Percentiles rank a stretch among this genome's conserved stretches.
These are phyloP conservation scores for Zygoascus biomembranicola DNA, from an alignment of 805 yeast species.

Conservation along the genomic window DNA sequence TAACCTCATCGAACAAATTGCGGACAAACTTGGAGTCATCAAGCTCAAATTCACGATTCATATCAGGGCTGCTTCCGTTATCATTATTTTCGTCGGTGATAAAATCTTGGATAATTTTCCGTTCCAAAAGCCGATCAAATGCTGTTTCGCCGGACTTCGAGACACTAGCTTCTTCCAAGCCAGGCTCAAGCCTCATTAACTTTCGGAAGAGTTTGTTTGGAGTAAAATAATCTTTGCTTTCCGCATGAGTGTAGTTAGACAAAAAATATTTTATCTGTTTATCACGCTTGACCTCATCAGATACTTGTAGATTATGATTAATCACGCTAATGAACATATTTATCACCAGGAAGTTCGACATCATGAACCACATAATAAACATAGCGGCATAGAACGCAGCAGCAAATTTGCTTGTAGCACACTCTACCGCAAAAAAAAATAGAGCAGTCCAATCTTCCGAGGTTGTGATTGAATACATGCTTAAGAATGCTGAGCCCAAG, in stretches of 20 bases:
- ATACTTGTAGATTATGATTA: constrained; percentile 68
- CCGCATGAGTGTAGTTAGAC: constrained; percentile 23
- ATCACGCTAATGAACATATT: constrained; percentile 91
- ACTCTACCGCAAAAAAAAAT: constrained; percentile 51
- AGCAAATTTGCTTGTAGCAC: constrained; percentile 35
- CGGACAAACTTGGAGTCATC: background rate
- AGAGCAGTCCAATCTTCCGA: constrained; percentile 90
- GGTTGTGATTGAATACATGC: constrained; percentile 71
- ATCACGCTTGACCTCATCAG: constrained; percentile 61
- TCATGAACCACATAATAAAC: constrained; percentile 69
- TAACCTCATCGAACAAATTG: background rate
- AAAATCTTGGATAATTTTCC: constrained; percentile 21
- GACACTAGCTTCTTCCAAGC: constrained; percentile 14
- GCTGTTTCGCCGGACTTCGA: constrained; percentile 13
- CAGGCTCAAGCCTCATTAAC: constrained; percentile 6
- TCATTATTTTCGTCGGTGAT: constrained; percentile 12
- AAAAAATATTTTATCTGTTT: constrained; percentile 61
- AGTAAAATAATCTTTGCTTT: constrained; percentile 6
- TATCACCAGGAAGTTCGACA: constrained; percentile 70
- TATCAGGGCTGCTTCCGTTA: background rate
- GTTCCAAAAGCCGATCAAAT: constrained; percentile 20
- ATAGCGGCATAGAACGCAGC: constrained; percentile 51
- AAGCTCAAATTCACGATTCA: background rate
- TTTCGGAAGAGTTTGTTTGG: constrained; percentile 7
- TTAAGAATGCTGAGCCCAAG: constrained; percentile 63